These are phyloP conservation scores for Elsinoe necatrix DNA, from an alignment of 2,329 filamentous ascomycete species.

Conservation along the genomic window DNA sequence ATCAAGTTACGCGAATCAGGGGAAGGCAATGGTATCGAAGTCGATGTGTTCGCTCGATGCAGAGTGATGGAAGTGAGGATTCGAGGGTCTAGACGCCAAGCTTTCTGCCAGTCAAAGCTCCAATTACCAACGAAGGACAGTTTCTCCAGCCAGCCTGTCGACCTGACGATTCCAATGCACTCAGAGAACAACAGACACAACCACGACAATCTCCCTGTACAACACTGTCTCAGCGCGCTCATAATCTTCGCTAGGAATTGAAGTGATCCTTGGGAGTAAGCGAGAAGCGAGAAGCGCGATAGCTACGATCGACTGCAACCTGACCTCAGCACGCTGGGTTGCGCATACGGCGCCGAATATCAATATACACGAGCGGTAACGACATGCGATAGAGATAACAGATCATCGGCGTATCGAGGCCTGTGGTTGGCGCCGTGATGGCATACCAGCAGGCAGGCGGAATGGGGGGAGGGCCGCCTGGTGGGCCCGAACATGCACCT, in stretches of 20 bases:
- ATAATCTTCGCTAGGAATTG: no score
- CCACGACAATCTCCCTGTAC: not conserved
- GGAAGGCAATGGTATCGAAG: not conserved
- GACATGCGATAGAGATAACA: slow-evolving; percentile 10
- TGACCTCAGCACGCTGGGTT: not conserved
- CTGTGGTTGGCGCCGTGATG: slow-evolving; percentile 40
- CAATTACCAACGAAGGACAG: not conserved
- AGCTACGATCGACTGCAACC: not conserved
- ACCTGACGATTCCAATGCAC: not conserved
- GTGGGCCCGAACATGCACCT: slow-evolving; percentile 42
- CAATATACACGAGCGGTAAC: not conserved
- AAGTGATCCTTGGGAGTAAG: not conserved
- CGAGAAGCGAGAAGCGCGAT: not conserved
- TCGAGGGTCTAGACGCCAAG: not conserved
- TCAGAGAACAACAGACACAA: not conserved
- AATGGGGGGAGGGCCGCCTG: slow-evolving; percentile 48
- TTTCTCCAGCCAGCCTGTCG: not conserved
- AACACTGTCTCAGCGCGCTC: not conserved
- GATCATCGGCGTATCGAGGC: not conserved
- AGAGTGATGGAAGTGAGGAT: not conserved
- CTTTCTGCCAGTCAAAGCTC: not conserved
- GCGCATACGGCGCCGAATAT: not conserved
- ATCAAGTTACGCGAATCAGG: not conserved
- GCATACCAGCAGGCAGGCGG: slow-evolving; percentile 62
- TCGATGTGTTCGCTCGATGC: not conserved